Evolutionary conservation across 2,329 filamentous ascomycete species (phyloP).

Genomic region (Colletotrichum siamense): DNA sequence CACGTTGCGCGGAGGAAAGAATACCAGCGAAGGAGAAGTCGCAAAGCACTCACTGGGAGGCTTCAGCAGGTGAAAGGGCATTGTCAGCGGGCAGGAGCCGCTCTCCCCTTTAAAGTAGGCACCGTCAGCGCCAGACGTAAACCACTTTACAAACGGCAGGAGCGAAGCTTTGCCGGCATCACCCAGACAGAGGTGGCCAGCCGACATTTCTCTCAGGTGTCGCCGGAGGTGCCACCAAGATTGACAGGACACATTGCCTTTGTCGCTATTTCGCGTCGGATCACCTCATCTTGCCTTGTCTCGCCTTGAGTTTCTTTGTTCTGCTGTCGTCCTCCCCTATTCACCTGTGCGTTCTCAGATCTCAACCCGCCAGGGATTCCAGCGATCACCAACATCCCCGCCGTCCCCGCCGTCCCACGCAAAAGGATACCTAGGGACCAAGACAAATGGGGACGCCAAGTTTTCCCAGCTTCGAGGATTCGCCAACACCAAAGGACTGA

Average conservation of each 20-base stretch:
- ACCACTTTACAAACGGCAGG: too few species aligned
- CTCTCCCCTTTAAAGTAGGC: not conserved
- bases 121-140: not conserved
- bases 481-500: not conserved
- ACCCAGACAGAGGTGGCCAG: not conserved
- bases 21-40: fast-evolving
- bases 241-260: not conserved
- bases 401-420: not conserved
- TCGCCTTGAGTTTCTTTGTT: not conserved
- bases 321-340: not conserved
- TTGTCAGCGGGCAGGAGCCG: too few species aligned
- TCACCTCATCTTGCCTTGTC: too few species aligned
- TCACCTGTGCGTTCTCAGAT: too few species aligned
- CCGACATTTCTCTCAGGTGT: not conserved
- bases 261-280: not conserved
- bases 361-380: not conserved
- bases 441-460: not conserved
- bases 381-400: not conserved
- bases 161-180: not conserved
- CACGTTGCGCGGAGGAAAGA: not conserved
- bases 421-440: not conserved
- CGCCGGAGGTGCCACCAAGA: not conserved
- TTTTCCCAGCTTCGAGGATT: not conserved
- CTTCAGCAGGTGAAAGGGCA: too few species aligned
- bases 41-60: not conserved